Percentiles rank a stretch among this genome's conserved stretches.
phyloP scores from a whole-genome alignment of 352 stramenopile genomes.

The Phytopythium kandeliae region DNA sequence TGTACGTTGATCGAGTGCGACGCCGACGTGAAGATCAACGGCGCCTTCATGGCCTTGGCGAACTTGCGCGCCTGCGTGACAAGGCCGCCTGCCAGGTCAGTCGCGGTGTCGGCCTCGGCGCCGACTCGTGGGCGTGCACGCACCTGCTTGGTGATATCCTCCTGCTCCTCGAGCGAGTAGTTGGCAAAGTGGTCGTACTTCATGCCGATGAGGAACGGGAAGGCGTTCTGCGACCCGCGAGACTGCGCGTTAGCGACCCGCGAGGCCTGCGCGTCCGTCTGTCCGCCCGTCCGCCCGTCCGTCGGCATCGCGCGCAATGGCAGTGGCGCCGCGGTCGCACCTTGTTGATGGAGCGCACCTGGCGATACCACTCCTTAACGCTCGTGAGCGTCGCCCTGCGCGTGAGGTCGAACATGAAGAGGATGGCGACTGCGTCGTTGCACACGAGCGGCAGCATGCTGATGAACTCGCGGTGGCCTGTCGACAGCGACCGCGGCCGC shows the following conservation, averaged over 20 bases:
- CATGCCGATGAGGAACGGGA: slow-evolving; percentile 92
- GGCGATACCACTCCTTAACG: slow-evolving; percentile 92
- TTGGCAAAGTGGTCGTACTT: slow-evolving; percentile 95
- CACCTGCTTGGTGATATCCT: slow-evolving; percentile 92
- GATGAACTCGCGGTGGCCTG: slow-evolving; percentile 90
- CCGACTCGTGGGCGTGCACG: not conserved
- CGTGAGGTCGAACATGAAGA: slow-evolving; percentile 96
- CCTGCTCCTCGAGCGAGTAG: slow-evolving; percentile 87
- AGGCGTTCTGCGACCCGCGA: too few species aligned
- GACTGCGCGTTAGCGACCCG: too few species aligned
- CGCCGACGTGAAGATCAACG: slow-evolving; percentile 91
- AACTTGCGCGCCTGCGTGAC: slow-evolving; percentile 86
- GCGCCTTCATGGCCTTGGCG: slow-evolving; percentile 93
- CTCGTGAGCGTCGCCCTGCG: slow-evolving; percentile 90
- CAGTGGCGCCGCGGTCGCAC: slow-evolving; percentile 12
- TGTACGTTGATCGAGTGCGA: slow-evolving; percentile 95
- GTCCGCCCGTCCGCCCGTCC: too few species aligned
- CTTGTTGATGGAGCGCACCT: slow-evolving; percentile 90
- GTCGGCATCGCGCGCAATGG: not conserved
- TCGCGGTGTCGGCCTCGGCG: not conserved
- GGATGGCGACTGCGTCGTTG: slow-evolving; percentile 92
- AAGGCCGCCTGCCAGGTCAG: too few species aligned
- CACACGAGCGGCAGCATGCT: slow-evolving; percentile 93
- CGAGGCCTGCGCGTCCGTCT: too few species aligned
- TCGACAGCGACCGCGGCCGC: too few species aligned